Evolutionary conservation across 345 rosid genomes (phyloP), one percentile per base, ranked within the genome.

Genomic region (Sonneratia alba): DNA sequence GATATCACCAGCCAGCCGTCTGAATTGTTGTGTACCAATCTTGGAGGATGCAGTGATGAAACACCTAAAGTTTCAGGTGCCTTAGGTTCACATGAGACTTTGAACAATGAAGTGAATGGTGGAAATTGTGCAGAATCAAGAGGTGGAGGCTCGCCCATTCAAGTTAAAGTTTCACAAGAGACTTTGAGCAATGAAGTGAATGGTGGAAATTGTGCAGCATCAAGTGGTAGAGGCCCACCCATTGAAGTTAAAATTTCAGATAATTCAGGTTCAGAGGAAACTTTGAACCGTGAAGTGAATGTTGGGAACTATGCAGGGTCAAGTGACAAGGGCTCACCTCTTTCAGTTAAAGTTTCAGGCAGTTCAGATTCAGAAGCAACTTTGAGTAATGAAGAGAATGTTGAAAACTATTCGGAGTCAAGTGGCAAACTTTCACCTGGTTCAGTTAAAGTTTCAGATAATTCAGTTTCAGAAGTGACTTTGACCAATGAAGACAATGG

Each of bases 101-200:
- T 87, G 71, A 89, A 89, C 70, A 87, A 85, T 61, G 89, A 79
- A 55, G 90, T 78, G 70, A 82, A 79, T 37, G 75, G 84, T 56
- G 84, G 79, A 66, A 83, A 78, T 67, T 72, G 37, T 42, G 68
- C 32, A 38, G 80, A 78, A 42, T 70, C 75, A 49, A 73, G 78
- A 57, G 56, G 66, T 32, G 72, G 65, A 27, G 82, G 71, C 75
- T 63, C 69, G 11, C 80, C 81, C 3, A 78, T 67, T 76, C 80
- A 73, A 68, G 83, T 72, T 15, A 79, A 78, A 80, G 5, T 82
- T 91, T 77, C 80, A 10, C 83, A 75, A 11, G 97, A 83, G 76
- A 87, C 85, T 40, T 16, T 87, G 71, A 89, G 90, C 70, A 87
- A 85, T 61, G 89, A 79, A 55, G 90, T 78, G 70, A 82, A 79